These are phyloP conservation scores for Lachancea fermentati DNA, from an alignment of 805 yeast genomes.

Conservation along the genomic window DNA sequence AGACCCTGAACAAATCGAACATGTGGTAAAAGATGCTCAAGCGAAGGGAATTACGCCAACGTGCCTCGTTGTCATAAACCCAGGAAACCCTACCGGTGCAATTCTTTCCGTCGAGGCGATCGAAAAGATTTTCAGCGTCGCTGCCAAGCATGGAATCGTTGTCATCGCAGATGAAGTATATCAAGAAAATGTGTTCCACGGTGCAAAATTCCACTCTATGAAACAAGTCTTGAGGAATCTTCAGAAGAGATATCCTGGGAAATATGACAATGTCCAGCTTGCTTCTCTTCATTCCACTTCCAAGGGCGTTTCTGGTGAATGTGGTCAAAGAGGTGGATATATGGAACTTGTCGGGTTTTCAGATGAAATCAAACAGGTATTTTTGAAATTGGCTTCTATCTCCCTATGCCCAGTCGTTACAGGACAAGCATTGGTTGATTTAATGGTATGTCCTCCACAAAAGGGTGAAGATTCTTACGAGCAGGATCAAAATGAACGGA, in stretches of 20 bases:
- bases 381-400: conserved; percentile 83
- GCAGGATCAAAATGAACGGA: conserved; percentile 57
- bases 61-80: conserved; percentile 88
- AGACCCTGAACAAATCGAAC: conserved; percentile 57
- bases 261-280: conserved; percentile 69
- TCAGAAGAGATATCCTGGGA: conserved; percentile 47
- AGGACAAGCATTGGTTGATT: conserved; percentile 89
- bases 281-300: conserved; percentile 97
- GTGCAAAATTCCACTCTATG: conserved; percentile 71
- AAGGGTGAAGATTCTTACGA: conserved; percentile 72
- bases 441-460: conserved; percentile 89
- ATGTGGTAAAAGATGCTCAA: conserved; percentile 43
- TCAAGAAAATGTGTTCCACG: conserved; percentile 84
- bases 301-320: conserved; percentile 95
- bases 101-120: conserved; percentile 62
- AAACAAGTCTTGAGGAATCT: conserved; percentile 70
- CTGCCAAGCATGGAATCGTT: conserved; percentile 79
- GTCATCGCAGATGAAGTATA: conserved; percentile 97
- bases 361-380: conserved; percentile 58
- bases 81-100: conserved; percentile 98
- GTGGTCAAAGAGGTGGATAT: conserved; percentile 99
- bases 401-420: conserved; percentile 90
- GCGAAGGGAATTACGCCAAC: conserved; percentile 57
- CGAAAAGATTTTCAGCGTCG: conserved; percentile 64
- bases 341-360: conserved; percentile 87